A percentile compares a stretch with the other conserved stretches of the same genome.
These are phyloP conservation scores for Aspergillus incahuasiensis DNA, from an alignment of 495 filamentous ascomycete species.

Conservation along the genomic window DNA sequence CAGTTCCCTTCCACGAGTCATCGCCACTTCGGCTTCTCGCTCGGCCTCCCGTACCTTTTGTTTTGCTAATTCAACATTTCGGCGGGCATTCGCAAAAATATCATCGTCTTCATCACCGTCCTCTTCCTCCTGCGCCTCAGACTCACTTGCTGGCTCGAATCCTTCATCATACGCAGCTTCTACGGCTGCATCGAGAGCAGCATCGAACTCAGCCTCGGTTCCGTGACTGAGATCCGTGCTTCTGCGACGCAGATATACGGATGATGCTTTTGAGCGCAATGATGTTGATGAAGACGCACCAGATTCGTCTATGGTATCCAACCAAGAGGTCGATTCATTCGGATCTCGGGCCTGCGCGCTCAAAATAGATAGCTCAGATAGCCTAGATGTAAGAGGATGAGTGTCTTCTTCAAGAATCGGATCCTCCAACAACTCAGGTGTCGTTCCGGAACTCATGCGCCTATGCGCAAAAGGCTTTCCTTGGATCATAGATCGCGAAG, in stretches of 20 bases:
- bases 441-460: slow-evolving; percentile 5
- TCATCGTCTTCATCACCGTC: slow-evolving; percentile 38
- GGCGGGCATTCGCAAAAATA: slow-evolving; percentile 54
- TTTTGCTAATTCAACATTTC: slow-evolving; percentile 72
- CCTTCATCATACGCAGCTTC: slow-evolving; percentile 96
- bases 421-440: neutral
- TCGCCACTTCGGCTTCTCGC: slow-evolving; percentile 63
- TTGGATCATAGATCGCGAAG: slow-evolving; percentile 8
- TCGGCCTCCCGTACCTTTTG: slow-evolving; percentile 76
- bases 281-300: slow-evolving; percentile 76
- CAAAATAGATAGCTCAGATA: slow-evolving; percentile 26
- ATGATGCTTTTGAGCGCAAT: slow-evolving; percentile 74
- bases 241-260: slow-evolving; percentile 60
- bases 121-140: slow-evolving; percentile 35
- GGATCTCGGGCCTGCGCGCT: slow-evolving; percentile 34
- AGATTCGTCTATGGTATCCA: slow-evolving; percentile 96
- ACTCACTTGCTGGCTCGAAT: slow-evolving; percentile 63
- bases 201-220: slow-evolving; percentile 91
- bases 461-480: neutral
- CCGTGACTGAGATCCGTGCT: slow-evolving; percentile 64
- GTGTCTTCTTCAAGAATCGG: slow-evolving; percentile 12
- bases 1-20: slow-evolving; percentile 42
- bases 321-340: slow-evolving; percentile 84
- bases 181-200: slow-evolving; percentile 90
- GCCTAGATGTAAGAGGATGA: slow-evolving; percentile 14